A percentile compares a stretch with the other conserved stretches of the same genome.
Conservation (phyloP, 768 basidiomycete species). For the Serendipita indica region DNA sequence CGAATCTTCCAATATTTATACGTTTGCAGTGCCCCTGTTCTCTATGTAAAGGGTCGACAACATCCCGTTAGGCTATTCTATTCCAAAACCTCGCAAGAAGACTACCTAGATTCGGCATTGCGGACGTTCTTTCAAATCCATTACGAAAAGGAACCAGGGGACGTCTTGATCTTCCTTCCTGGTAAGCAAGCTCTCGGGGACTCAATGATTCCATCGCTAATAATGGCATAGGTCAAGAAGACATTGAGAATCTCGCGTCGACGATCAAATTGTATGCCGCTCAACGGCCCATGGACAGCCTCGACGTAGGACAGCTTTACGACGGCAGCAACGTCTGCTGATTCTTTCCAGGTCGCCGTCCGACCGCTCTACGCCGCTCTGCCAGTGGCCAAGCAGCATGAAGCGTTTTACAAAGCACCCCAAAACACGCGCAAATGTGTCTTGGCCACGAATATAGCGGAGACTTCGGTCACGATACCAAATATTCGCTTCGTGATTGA, state of each 20-base stretch:
- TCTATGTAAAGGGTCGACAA: slow-evolving; percentile 88
- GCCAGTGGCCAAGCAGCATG: slow-evolving; percentile 57
- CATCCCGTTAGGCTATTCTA: slow-evolving; percentile 81
- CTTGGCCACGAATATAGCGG: slow-evolving; percentile 93
- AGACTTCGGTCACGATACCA: slow-evolving; percentile 94
- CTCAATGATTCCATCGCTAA: slow-evolving; percentile 1
- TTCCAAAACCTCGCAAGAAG: slow-evolving; percentile 51
- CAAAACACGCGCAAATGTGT: slow-evolving; percentile 74
- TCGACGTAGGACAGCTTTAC: slow-evolving; percentile 30
- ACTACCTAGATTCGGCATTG: slow-evolving; percentile 81
- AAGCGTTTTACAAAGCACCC: slow-evolving; percentile 57
- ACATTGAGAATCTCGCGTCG: slow-evolving; percentile 77
- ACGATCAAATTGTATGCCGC: slow-evolving; percentile 55
- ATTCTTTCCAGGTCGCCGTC: slow-evolving; percentile 41
- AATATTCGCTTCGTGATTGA: slow-evolving; percentile 93
- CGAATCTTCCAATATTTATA: neutral
- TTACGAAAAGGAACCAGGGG: slow-evolving; percentile 59
- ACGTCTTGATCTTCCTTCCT: slow-evolving; percentile 87
- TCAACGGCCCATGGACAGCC: slow-evolving; percentile 44
- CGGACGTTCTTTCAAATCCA: slow-evolving; percentile 94
- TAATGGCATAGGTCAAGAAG: slow-evolving; percentile 71
- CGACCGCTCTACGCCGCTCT: slow-evolving; percentile 82
- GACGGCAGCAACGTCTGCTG: neutral
- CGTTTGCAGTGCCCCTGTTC: slow-evolving; percentile 54
- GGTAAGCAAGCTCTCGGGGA: slow-evolving; percentile 32